Evolutionary conservation across 805 yeast genomes (phyloP).

Genomic region (Jamesozyma jinghongensis): DNA sequence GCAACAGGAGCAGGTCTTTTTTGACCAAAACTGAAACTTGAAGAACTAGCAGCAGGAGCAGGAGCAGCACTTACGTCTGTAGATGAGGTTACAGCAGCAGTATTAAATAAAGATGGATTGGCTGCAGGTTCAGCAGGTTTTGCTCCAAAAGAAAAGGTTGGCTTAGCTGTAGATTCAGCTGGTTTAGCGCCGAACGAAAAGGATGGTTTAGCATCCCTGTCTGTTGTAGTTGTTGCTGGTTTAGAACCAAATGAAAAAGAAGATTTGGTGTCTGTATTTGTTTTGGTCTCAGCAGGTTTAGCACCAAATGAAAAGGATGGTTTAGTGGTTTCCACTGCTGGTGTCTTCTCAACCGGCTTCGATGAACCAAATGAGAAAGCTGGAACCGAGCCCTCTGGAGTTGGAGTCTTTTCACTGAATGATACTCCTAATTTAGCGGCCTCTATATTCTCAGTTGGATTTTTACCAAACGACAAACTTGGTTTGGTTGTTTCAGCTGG

Average conservation of each 20-base stretch:
- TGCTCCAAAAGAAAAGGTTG: neutral
- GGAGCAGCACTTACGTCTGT: neutral
- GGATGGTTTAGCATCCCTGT: neutral
- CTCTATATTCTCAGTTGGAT: neutral
- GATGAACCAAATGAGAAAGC: conserved; percentile 8
- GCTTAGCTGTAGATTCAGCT: neutral
- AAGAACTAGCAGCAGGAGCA: neutral
- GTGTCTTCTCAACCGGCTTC: too few relatives aligned
- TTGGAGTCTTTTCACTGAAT: neutral
- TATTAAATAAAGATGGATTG: neutral
- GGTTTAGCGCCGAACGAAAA: conserved; percentile 2
- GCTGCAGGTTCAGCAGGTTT: neutral
- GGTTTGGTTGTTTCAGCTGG: conserved; percentile 2
- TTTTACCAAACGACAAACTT: conserved; percentile 6
- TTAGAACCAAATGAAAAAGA: conserved; percentile 6
- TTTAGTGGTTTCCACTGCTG: conserved; percentile 1
- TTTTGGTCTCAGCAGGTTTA: neutral
- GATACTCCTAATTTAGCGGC: conserved; percentile 6
- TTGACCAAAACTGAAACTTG: neutral
- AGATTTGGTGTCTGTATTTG: conserved; percentile 5
- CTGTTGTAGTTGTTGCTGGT: neutral
- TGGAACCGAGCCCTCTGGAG: conserved; percentile 4
- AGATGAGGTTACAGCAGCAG: neutral
- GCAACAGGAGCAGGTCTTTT: neutral
- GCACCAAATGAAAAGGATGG: conserved; percentile 7